These are phyloP conservation scores for Penicillium sp. DNA, from an alignment of 2,329 filamentous ascomycete species.

Conservation along the genomic window DNA sequence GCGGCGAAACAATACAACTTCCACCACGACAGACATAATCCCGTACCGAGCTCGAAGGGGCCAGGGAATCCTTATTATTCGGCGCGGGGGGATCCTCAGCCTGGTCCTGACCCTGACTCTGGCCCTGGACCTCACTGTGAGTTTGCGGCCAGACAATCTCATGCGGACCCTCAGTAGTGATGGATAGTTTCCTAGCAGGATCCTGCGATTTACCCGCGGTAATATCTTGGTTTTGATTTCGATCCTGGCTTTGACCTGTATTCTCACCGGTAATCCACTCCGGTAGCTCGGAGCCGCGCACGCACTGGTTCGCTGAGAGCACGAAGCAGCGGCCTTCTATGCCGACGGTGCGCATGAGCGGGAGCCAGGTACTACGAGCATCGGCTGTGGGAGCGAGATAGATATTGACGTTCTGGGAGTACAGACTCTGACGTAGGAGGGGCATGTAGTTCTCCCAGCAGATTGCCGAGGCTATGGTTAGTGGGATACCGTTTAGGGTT, in stretches of 20 bases:
- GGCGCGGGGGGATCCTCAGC: neutral
- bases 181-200: neutral
- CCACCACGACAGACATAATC: slow-evolving; percentile 64
- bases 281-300: slow-evolving; percentile 52
- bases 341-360: slow-evolving; percentile 69
- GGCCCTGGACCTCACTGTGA: neutral
- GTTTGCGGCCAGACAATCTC: slow-evolving; percentile 1
- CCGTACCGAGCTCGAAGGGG: slow-evolving; percentile 15
- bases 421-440: slow-evolving; percentile 68
- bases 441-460: slow-evolving; percentile 99
- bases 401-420: slow-evolving; percentile 80
- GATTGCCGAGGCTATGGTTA: slow-evolving; percentile 77
- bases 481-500: slow-evolving; percentile 63
- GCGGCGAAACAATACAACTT: slow-evolving; percentile 68
- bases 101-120: neutral
- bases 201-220: neutral
- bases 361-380: slow-evolving; percentile 68
- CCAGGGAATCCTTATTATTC: neutral
- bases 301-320: slow-evolving; percentile 73
- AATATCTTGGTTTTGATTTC: neutral
- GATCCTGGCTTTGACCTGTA: too few relatives aligned
- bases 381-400: slow-evolving; percentile 88
- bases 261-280: slow-evolving; percentile 31
- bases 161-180: neutral
- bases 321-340: slow-evolving; percentile 77